Evolutionary conservation across 2,329 filamentous ascomycete species (phyloP), one percentile per base, ranked within the genome.

Genomic region (Stachybotrys elegans): DNA sequence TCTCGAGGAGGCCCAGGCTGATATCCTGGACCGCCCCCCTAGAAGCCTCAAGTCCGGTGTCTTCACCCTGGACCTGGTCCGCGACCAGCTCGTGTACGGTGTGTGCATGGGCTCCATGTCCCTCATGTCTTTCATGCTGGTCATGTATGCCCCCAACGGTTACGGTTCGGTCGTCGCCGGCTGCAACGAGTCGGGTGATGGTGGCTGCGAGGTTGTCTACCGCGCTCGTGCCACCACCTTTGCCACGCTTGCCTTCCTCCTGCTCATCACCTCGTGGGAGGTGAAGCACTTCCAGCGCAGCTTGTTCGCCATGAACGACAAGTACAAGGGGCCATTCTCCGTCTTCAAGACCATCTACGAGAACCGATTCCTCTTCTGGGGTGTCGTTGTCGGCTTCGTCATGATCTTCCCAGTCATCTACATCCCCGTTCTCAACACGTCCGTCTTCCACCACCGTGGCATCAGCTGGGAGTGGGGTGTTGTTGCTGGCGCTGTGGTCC

Each of bases 381-480:
- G 79, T 4, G 78, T 83, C 4, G 61, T 77, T n/a, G 72, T 72
- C 2, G 81, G 81, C 2, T 81, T 83, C 51, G 50, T 78, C 6
- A 69, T 75, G 49, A 78, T 76, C 0, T 83, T 84, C 47, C 80
- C 81, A 0, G 73, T 83, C 21, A 68, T 84, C 20, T 88, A 88
- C 57, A 76, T 88, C 29, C 84, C 84, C 0, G 72, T 76, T 20
- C 70, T 88, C 51, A 86, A 86, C 58, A 71, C 69, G 1, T 63
- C 68, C 3, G 83, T 88, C 2, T 88, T 88, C 66, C 83, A 86
- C 63, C 84, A 88, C 58, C 71, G 72, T 35, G 78, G 75, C 1
- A 82, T 88, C 44, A 72, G 68, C 3, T 87, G 83, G 82, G 84
- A 88, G 56, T 89, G 84, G 85, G 82, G 75, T 2, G 70, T 88